Base-by-base conservation (phyloP, 495 filamentous ascomycete species). In the Lophiostoma macrostomum region DNA sequence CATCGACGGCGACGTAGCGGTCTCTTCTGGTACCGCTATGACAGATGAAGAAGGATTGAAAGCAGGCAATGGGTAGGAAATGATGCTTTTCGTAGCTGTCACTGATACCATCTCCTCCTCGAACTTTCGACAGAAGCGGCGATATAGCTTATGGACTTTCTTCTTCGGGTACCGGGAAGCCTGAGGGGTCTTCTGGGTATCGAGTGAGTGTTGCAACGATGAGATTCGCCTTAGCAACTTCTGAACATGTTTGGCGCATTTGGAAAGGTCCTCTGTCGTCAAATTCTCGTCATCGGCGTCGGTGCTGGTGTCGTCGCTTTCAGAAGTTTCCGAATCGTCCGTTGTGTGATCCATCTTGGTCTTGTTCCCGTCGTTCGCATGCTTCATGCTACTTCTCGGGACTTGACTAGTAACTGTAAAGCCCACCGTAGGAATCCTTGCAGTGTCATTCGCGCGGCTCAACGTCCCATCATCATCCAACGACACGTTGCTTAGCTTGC, bases 171-270 rank as follows among this genome's bases (percentile, higher is more conserved):
- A 28, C 1, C 36, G 34, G n/a, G n/a, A n/a, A n/a, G n/a, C n/a
- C 4, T 20, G 24, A 3, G 16, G n/a, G n/a, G 37, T 2, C 31
- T 41, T 24, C 14, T 24, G 25, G 23, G 23, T 18, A 19, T 44
- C 40, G 18, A 60, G 35, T 6, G 37, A 14, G 18, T 39, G 27
- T 25, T 54, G 56, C 12, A 60, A 31, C 5, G 34, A 18, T 10
- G 43, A 10, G 16, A 60, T 54, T 25, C 35, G 22, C 24, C 32
- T 49, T 30, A 60, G 22, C 28, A 60, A 36, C 27, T 45, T 54
- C 44, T 60, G 56, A 5, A 55, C 56, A 38, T 60, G 56, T 20
- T 38, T 42, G 11, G 43, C 44, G 40, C 56, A 60, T 38, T 48
- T 29, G 5, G 27, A n/a, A 5, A 60, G 43, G 8, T 60, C 56